A percentile compares a stretch with the other conserved stretches of the same genome.
Conservation (phyloP, 495 filamentous ascomycete species). For the Amniculicola lignicola region DNA sequence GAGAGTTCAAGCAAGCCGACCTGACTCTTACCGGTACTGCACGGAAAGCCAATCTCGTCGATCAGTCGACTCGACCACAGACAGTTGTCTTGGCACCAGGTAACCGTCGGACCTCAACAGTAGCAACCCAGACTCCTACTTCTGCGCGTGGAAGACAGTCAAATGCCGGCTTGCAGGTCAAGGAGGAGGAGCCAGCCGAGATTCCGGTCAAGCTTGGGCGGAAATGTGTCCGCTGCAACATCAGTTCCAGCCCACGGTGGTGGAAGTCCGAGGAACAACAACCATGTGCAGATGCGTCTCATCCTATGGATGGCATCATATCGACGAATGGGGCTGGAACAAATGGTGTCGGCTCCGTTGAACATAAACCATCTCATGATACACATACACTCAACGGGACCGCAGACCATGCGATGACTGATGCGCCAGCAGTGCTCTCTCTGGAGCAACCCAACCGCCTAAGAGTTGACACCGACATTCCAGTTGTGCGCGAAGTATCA, state of each 20-base stretch:
- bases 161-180: constrained; percentile 25
- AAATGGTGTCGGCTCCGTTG: not conserved
- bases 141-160: constrained; percentile 24
- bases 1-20: constrained; percentile 92
- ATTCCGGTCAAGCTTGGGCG: constrained; percentile 26
- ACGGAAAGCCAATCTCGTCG: constrained; percentile 73
- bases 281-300: not conserved
- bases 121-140: constrained; percentile 32
- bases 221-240: constrained; percentile 50
- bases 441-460: constrained; percentile 2
- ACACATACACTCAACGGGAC: constrained; percentile 7
- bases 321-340: constrained; percentile 15
- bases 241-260: constrained; percentile 62
- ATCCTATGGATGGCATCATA: constrained; percentile 9
- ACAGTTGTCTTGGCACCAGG: not conserved
- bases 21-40: constrained; percentile 83
- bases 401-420: constrained; percentile 17
- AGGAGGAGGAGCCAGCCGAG: constrained; percentile 27
- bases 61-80: constrained; percentile 43
- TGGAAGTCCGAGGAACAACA: constrained; percentile 43
- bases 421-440: constrained; percentile 5
- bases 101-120: constrained; percentile 30
- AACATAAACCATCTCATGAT: constrained; percentile 3
- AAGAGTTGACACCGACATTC: constrained; percentile 16
- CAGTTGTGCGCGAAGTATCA: not conserved